A percentile compares a stretch with the other conserved stretches of the same genome.
Conservation (phyloP, 2,329 filamentous ascomycete species). For the Capronia coronata region DNA sequence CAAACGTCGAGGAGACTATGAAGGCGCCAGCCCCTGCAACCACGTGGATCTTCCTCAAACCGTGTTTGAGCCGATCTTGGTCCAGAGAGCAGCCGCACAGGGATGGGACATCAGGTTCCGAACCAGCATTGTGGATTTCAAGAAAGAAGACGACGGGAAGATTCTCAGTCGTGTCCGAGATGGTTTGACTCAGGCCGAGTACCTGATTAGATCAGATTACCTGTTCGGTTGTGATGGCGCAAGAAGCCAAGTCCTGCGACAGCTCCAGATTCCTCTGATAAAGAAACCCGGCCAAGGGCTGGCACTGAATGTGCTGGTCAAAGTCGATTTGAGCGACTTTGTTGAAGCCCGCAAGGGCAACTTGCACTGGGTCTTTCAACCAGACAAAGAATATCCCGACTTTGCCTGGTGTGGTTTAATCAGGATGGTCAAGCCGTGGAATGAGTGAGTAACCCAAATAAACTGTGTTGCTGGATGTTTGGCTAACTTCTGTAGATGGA, state of each 20-base stretch:
- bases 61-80: constrained; percentile 40
- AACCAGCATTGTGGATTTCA: constrained; percentile 33
- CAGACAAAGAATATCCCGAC: constrained; percentile 46
- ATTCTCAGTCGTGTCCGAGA: constrained; percentile 37
- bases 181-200: constrained; percentile 31
- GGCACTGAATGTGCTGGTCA: constrained; percentile 46
- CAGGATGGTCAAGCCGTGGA: constrained; percentile 59
- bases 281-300: constrained; percentile 43
- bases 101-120: constrained; percentile 40
- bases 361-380: constrained; percentile 55
- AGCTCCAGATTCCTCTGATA: constrained; percentile 44
- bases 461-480: neutral
- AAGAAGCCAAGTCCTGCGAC: constrained; percentile 41
- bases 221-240: constrained; percentile 56
- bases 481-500: constrained; percentile 38
- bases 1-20: constrained; percentile 36
- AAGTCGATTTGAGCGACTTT: constrained; percentile 47
- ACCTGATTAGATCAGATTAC: constrained; percentile 41
- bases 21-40: constrained; percentile 37
- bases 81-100: constrained; percentile 34
- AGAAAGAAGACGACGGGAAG: constrained; percentile 30
- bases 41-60: constrained; percentile 42
- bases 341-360: constrained; percentile 50
- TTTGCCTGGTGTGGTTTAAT: constrained; percentile 48
- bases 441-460: constrained; percentile 37